Percentiles rank a stretch among this genome's conserved stretches.
Conservation (phyloP, 2,329 filamentous ascomycete genomes). For the Mycosphaerella sp. region DNA sequence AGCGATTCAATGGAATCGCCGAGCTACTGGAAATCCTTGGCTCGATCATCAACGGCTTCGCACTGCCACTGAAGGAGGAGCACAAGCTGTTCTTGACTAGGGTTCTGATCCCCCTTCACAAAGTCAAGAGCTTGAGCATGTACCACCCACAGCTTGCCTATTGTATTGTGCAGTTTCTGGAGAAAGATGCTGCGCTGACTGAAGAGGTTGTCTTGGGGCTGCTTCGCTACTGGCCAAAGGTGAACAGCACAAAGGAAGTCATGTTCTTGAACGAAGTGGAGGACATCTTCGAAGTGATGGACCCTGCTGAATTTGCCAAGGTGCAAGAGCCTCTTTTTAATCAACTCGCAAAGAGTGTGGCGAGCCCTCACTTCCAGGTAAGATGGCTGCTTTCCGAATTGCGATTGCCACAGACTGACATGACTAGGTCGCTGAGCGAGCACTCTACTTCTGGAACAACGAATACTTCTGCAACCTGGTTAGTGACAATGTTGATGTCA, state of each 20-base stretch:
- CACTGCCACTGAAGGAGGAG: slow-evolving; percentile 92
- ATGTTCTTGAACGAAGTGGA: slow-evolving; percentile 99
- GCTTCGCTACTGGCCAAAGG: slow-evolving; percentile 96
- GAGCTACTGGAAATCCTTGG: slow-evolving; percentile 94
- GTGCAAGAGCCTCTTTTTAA: slow-evolving; percentile 97
- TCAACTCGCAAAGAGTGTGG: slow-evolving; percentile 94
- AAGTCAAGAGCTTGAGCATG: slow-evolving; percentile 99
- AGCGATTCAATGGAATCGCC: slow-evolving; percentile 96
- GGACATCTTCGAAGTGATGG: slow-evolving; percentile 99
- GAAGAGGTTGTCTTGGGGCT: slow-evolving; percentile 96
- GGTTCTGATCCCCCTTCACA: slow-evolving; percentile 88
- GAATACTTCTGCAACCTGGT: slow-evolving; percentile 99
- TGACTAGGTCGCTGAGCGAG: slow-evolving; percentile 75
- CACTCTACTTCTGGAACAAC: slow-evolving; percentile 99
- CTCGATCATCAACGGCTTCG: slow-evolving; percentile 98
- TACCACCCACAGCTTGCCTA: slow-evolving; percentile 98
- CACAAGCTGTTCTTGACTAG: slow-evolving; percentile 97
- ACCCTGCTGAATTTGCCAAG: slow-evolving; percentile 96
- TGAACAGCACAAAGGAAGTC: slow-evolving; percentile 99
- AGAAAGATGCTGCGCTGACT: slow-evolving; percentile 93
- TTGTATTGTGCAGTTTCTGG: slow-evolving; percentile 96
- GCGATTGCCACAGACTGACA: slow-evolving; percentile 12
- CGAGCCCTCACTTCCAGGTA: slow-evolving; percentile 93
- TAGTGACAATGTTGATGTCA: slow-evolving; percentile 97
- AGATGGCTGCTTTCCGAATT: background rate